These are phyloP conservation scores for Porodaedalea pini DNA, from an alignment of 1,284 basidiomycete genomes.

Conservation along the genomic window DNA sequence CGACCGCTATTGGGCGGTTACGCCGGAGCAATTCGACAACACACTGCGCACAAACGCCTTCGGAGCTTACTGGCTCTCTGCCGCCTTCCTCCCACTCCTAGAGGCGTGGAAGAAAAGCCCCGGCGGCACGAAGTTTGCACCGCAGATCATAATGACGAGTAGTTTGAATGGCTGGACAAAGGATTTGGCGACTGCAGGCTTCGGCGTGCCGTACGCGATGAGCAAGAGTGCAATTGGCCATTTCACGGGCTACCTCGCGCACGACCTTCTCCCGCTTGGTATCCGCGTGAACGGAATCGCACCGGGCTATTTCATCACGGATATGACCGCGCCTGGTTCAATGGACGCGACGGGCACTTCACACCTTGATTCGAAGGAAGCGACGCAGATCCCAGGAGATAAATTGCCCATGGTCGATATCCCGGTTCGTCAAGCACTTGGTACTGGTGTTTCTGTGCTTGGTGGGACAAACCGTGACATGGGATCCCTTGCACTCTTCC, in stretches of 20 bases:
- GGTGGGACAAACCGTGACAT: constrained; percentile 43
- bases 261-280: constrained; percentile 48
- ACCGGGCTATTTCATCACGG: constrained; percentile 37
- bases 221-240: constrained; percentile 51
- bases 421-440: constrained; percentile 31
- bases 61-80: constrained; percentile 49
- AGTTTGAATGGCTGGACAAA: constrained; percentile 58
- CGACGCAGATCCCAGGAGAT: constrained; percentile 19
- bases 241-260: constrained; percentile 46
- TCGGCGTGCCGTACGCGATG: constrained; percentile 45
- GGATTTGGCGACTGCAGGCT: constrained; percentile 41
- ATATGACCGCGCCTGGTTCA: constrained; percentile 35
- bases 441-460: constrained; percentile 8
- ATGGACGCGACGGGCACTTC: constrained; percentile 35
- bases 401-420: constrained; percentile 30
- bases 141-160: constrained; percentile 50
- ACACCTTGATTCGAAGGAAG: constrained; percentile 18
- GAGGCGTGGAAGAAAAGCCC: constrained; percentile 42
- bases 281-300: constrained; percentile 57
- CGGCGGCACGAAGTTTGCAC: constrained; percentile 38
- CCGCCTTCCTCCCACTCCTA: constrained; percentile 48
- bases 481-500: constrained; percentile 42
- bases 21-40: constrained; percentile 39
- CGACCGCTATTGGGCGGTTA: constrained; percentile 38
- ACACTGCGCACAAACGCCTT: constrained; percentile 41